A percentile compares a stretch with the other conserved stretches of the same genome.
Evolutionary conservation across 768 basidiomycete genomes (phyloP).

Genomic region (Gymnopilus dilepis): DNA sequence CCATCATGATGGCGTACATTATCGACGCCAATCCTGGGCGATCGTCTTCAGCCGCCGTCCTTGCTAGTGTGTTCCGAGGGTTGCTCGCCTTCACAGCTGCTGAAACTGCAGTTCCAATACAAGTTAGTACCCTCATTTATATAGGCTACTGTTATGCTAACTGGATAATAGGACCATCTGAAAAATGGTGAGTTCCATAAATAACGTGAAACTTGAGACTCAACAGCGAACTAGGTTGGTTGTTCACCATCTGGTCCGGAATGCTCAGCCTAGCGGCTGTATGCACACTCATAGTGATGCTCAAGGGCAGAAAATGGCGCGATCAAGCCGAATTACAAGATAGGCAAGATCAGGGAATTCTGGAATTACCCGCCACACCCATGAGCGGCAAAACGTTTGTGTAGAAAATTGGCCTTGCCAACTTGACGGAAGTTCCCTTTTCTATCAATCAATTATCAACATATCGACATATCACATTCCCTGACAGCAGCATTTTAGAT

Average conservation of each 20-base stretch:
- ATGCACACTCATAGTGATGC: slow-evolving; percentile 63
- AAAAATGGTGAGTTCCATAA: slow-evolving; percentile 67
- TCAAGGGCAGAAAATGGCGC: slow-evolving; percentile 67
- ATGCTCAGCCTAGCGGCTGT: slow-evolving; percentile 57
- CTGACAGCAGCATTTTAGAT: too few species aligned
- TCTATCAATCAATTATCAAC: not conserved
- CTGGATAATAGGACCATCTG: slow-evolving; percentile 54
- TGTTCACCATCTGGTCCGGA: slow-evolving; percentile 68
- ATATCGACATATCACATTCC: too few species aligned
- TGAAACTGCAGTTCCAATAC: slow-evolving; percentile 77
- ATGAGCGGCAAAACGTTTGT: not conserved
- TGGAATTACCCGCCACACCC: not conserved
- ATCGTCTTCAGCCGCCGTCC: slow-evolving; percentile 74
- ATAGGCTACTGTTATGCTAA: not conserved
- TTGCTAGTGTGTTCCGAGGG: slow-evolving; percentile 81
- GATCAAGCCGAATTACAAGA: slow-evolving; percentile 51
- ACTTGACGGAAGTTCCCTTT: not conserved
- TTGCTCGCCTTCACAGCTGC: slow-evolving; percentile 67
- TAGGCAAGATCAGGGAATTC: not conserved
- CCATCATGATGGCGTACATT: slow-evolving; percentile 72
- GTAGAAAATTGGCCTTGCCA: too few species aligned
- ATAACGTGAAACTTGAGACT: not conserved
- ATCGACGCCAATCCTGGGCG: slow-evolving; percentile 87
- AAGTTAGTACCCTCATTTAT: slow-evolving; percentile 43
- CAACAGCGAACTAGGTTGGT: slow-evolving; percentile 46